phyloP scores from a whole-genome alignment of 495 filamentous ascomycete genomes.

The Aspergillus saccharolyticus region DNA sequence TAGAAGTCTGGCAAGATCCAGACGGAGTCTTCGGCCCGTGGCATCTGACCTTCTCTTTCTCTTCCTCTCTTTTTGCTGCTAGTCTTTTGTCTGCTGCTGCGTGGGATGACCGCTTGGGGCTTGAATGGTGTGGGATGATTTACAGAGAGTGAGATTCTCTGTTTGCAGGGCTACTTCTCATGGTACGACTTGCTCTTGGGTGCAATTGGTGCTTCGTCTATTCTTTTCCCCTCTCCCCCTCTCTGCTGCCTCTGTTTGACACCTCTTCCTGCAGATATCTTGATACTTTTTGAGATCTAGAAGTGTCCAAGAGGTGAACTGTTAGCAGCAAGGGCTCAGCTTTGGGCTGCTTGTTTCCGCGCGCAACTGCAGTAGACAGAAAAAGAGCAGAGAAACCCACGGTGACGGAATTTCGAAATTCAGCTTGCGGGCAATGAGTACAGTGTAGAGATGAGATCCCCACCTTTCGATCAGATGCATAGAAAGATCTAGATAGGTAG shows the following conservation, averaged over 20 bases:
- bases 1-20: not conserved
- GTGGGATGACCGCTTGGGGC: not conserved
- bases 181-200: not conserved
- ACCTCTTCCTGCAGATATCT: too few relatives aligned
- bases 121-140: not conserved
- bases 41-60: not conserved
- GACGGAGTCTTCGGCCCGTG: not conserved
- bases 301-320: too few relatives aligned
- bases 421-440: not conserved
- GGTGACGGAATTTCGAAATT: too few relatives aligned
- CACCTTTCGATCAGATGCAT: not conserved
- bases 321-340: not conserved
- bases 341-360: not conserved
- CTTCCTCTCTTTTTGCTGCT: not conserved
- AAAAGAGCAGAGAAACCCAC: too few relatives aligned
- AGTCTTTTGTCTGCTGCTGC: not conserved
- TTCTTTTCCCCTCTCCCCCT: not conserved
- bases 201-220: not conserved
- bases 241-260: not conserved
- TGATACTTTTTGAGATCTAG: not conserved
- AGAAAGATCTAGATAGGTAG: constrained; percentile 1
- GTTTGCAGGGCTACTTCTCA: not conserved
- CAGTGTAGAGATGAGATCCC: not conserved
- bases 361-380: not conserved
- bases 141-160: not conserved